These are phyloP conservation scores for Cokeromyces recurvatus DNA, from an alignment of 371 early-diverging fungal genomes.

Conservation along the genomic window DNA sequence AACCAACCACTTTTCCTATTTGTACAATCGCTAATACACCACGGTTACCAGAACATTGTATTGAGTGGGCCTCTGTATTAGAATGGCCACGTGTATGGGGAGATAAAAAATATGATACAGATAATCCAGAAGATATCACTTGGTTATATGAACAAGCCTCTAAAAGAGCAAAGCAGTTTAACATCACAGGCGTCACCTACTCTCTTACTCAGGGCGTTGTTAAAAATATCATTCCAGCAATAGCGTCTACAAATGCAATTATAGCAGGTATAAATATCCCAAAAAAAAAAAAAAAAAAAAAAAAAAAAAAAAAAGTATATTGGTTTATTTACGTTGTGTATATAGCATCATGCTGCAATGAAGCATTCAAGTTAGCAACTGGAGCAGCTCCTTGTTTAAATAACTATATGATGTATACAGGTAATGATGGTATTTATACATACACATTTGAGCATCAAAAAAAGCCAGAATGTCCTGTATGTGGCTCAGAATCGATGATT, in stretches of 20 bases:
- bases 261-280: constrained; percentile 71
- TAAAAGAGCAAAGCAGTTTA: constrained; percentile 72
- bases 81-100: constrained; percentile 86
- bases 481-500: constrained; percentile 56
- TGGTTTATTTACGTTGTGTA: too few relatives aligned
- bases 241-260: constrained; percentile 99
- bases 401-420: constrained; percentile 96
- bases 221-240: constrained; percentile 98
- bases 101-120: constrained; percentile 83
- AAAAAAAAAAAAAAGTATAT: too few relatives aligned
- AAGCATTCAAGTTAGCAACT: constrained; percentile 90
- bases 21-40: constrained; percentile 99
- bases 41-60: constrained; percentile 94
- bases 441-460: constrained; percentile 84
- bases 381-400: constrained; percentile 68
- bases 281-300: too few relatives aligned
- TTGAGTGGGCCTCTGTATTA: constrained; percentile 96
- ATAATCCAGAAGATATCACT: constrained; percentile 84
- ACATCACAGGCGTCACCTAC: constrained; percentile 87
- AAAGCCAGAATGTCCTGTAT: constrained; percentile 89
- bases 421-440: constrained; percentile 87
- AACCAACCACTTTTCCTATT: constrained; percentile 91
- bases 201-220: constrained; percentile 96
- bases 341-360: constrained; percentile 88
- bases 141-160: constrained; percentile 83